Evolutionary conservation across 768 basidiomycete genomes (phyloP), one percentile per base, ranked within the genome.

Genomic region (Phallus indusiatus): DNA sequence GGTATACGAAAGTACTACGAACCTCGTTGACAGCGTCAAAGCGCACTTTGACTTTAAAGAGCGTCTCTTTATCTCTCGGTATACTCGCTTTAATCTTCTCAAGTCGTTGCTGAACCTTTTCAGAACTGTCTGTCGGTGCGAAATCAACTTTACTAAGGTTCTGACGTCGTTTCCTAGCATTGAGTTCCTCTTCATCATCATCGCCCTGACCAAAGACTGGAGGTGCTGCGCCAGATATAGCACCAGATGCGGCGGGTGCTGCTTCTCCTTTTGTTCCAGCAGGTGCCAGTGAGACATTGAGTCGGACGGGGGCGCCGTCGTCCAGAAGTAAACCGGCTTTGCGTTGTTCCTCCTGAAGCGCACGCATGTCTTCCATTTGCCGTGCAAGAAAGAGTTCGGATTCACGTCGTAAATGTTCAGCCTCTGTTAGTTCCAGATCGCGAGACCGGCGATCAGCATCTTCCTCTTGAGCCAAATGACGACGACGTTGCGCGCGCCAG

Each of bases 281-380:
- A 17, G 78, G 73, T 16, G 82, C 80, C 28, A 86, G 76, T 1
- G 86, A 85, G 21, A 95, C 88, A 64, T 85, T 87, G 55, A 97
- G 77, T 66, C 86, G 84, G 66, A 97, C 88, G 5, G 93, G 91
- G 17, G 89, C 90, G 28, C 90, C 91, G 63, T 96, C 94, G 62
- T 95, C 94, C 34, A 94, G 78, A 16, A 96, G 73, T 72, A 95
- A 78, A 33, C 94, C 94, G 7, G 90, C 90, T 67, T 90, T 89
- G 63, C 90, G 84, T 66, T 96, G 92, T 67, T 94, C 88, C 54
- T 90, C 89, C 12, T 89, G 90, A 28, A 95, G 75, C 1, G 90
- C 86, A 64, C 93, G 91, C 85, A 95, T 88, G 70, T 97, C 94
- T 63, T 90, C 90, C 90, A 95, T 93, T 67, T 96, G 94, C 56